These are phyloP conservation scores for Mycosarcoma maydis DNA, from an alignment of 1,284 basidiomycete species.

Conservation along the genomic window DNA sequence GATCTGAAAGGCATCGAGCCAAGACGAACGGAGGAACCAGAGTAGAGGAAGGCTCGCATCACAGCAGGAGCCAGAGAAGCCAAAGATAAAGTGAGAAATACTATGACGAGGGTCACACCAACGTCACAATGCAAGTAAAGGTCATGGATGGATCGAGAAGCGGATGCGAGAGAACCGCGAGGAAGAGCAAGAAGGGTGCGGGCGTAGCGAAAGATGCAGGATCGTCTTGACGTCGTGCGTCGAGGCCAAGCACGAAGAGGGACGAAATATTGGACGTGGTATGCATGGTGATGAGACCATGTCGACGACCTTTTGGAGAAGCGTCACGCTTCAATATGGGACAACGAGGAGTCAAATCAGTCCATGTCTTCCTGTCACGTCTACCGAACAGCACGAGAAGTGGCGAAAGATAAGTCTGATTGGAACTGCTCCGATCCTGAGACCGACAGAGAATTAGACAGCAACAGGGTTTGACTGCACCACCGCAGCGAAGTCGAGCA, in stretches of 20 bases:
- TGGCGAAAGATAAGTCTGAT: too few relatives aligned
- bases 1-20: too few relatives aligned
- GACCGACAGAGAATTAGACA: conserved; percentile 36
- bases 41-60: too few relatives aligned
- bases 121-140: background rate
- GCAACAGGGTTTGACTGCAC: conserved; percentile 51
- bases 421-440: too few relatives aligned
- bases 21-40: too few relatives aligned
- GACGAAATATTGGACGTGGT: background rate
- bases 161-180: background rate
- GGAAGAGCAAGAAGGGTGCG: background rate
- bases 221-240: background rate
- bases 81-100: background rate
- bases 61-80: too few relatives aligned
- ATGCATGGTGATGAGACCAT: conserved; percentile 1
- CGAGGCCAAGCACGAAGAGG: background rate
- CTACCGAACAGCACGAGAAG: too few relatives aligned
- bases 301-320: conserved; percentile 6
- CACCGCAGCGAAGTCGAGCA: conserved; percentile 58
- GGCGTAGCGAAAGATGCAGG: background rate
- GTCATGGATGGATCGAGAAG: background rate
- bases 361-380: too few relatives aligned
- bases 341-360: too few relatives aligned
- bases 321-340: background rate
- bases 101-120: background rate